Conservation (phyloP, 1,284 basidiomycete species). For the Trametes pubescens region DNA sequence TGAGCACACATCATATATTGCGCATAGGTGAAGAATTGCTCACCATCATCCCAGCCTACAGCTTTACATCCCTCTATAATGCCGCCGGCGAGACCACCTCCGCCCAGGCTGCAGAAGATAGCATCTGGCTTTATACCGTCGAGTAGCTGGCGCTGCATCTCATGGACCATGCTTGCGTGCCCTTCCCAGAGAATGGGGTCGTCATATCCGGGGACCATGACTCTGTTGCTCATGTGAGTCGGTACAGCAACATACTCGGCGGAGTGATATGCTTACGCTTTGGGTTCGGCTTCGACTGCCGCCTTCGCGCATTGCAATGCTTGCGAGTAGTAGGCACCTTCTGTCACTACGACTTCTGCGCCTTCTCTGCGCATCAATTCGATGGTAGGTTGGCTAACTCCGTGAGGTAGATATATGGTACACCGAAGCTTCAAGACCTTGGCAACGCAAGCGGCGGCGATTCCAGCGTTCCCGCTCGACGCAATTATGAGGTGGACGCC, state of each 20-base stretch:
- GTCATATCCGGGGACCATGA: slow-evolving; percentile 67
- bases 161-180: slow-evolving; percentile 72
- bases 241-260: neutral
- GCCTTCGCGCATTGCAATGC: slow-evolving; percentile 58
- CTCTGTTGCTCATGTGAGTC: slow-evolving; percentile 45
- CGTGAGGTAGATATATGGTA: slow-evolving; percentile 70
- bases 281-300: slow-evolving; percentile 50
- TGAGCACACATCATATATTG: no score
- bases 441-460: slow-evolving; percentile 65
- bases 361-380: slow-evolving; percentile 58
- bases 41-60: slow-evolving; percentile 72
- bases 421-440: slow-evolving; percentile 61
- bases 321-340: slow-evolving; percentile 63
- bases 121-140: slow-evolving; percentile 61
- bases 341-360: slow-evolving; percentile 59
- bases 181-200: slow-evolving; percentile 75
- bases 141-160: slow-evolving; percentile 63
- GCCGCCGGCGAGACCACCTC: slow-evolving; percentile 74
- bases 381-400: slow-evolving; percentile 56
- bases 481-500: slow-evolving; percentile 68
- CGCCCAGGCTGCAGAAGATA: slow-evolving; percentile 80
- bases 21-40: slow-evolving; percentile 5
- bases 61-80: slow-evolving; percentile 68
- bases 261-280: slow-evolving; percentile 61
- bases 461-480: slow-evolving; percentile 77